Evolutionary conservation across 2,329 filamentous ascomycete genomes (phyloP).

Genomic region (Aspergillus carbonarius): DNA sequence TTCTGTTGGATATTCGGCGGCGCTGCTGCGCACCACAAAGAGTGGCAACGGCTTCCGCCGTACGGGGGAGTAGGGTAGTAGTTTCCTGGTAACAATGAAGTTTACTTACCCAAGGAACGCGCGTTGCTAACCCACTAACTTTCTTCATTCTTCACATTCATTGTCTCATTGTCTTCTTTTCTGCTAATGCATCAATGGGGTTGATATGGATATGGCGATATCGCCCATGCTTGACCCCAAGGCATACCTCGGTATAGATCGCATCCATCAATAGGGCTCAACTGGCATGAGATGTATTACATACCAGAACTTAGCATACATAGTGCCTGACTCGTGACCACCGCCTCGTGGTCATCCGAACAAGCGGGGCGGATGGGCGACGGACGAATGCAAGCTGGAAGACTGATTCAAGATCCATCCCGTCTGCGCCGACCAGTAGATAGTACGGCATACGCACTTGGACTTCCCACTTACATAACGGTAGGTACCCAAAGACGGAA

Average conservation of each 20-base stretch:
- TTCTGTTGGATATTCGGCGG: not conserved
- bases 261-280: not conserved
- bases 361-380: slow-evolving; percentile 14
- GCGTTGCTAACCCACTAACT: not conserved
- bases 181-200: not conserved
- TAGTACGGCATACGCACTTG: not conserved
- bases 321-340: slow-evolving; percentile 8
- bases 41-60: not conserved
- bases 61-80: not conserved
- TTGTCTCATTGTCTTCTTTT: not conserved
- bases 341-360: slow-evolving; percentile 24
- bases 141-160: not conserved
- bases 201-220: too few species aligned
- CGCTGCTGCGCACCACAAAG: not conserved
- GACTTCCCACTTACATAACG: not conserved
- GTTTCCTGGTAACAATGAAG: not conserved
- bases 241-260: not conserved
- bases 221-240: too few species aligned
- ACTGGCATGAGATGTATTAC: slow-evolving; percentile 6
- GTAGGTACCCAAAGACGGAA: not conserved
- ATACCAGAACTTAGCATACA: slow-evolving; percentile 12
- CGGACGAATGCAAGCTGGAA: not conserved
- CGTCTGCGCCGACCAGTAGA: not conserved
- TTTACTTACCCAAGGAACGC: not conserved
- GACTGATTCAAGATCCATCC: slow-evolving; percentile 20